phyloP scores from a whole-genome alignment of 305 asterid species.

The Rubia balearica region DNA sequence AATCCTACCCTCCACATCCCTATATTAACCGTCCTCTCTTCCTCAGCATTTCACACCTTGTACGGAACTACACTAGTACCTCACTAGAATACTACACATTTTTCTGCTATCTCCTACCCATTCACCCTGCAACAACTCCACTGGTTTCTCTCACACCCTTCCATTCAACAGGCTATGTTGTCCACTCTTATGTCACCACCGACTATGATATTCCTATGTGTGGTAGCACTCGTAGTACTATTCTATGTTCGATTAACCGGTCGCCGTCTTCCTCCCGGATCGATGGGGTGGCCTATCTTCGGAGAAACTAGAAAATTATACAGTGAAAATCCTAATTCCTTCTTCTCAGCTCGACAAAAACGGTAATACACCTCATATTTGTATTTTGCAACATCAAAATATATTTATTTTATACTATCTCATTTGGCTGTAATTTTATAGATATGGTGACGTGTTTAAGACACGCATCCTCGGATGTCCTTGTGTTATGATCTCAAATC shows the following conservation, averaged over 20 bases:
- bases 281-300: slow-evolving; percentile 70
- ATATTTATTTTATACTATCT: no score
- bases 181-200: slow-evolving; percentile 13
- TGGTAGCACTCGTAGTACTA: neutral
- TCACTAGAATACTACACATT: no score
- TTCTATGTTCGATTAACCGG: no score
- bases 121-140: neutral
- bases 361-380: slow-evolving; percentile 19
- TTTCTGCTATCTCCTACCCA: neutral
- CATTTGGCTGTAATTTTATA: no score
- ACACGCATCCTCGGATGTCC: slow-evolving; percentile 69
- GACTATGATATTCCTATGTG: neutral
- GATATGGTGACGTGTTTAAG: slow-evolving; percentile 63
- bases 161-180: no score
- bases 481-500: slow-evolving; percentile 65
- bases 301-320: slow-evolving; percentile 71
- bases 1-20: no score
- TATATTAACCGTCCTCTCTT: no score
- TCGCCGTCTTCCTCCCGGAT: slow-evolving; percentile 50
- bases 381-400: no score
- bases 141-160: neutral
- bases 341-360: slow-evolving; percentile 47
- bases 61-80: neutral
- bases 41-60: neutral
- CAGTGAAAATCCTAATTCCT: slow-evolving; percentile 52